Evolutionary conservation across 2,329 filamentous ascomycete genomes (phyloP).

Genomic region (Fusarium denticulatum): DNA sequence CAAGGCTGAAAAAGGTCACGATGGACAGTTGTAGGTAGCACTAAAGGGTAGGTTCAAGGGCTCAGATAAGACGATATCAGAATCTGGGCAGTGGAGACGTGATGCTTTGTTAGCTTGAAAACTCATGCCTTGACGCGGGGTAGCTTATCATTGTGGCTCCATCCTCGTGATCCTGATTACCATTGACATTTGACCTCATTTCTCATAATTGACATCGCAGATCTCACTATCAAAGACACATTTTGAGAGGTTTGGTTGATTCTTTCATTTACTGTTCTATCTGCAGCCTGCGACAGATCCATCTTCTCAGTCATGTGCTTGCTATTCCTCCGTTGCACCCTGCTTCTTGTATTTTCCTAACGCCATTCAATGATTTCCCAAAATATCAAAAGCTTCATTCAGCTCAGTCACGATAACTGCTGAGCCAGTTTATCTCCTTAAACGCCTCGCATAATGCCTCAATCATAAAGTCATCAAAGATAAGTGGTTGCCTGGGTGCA

Average conservation of each 20-base stretch:
- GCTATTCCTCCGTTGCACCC: constrained; percentile 17
- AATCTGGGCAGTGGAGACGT: neutral
- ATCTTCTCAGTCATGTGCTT: constrained; percentile 20
- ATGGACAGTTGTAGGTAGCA: constrained; percentile 2
- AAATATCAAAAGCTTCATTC: constrained; percentile 12
- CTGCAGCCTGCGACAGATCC: constrained; percentile 22
- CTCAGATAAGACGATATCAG: constrained; percentile 21
- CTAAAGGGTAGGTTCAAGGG: constrained; percentile 17
- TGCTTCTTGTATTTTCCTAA: constrained; percentile 29
- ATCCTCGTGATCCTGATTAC: constrained; percentile 34
- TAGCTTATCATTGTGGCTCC: constrained; percentile 34
- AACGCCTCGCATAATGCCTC: constrained; percentile 44
- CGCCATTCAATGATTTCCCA: constrained; percentile 36
- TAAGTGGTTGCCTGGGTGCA: constrained; percentile 20
- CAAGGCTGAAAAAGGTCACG: constrained; percentile 39
- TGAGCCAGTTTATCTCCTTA: constrained; percentile 28
- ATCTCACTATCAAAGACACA: neutral
- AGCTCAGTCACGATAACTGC: constrained; percentile 14
- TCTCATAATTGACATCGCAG: neutral
- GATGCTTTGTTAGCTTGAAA: constrained; percentile 28
- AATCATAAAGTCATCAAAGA: constrained; percentile 45
- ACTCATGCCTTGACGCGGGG: constrained; percentile 36
- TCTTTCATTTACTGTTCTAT: constrained; percentile 23
- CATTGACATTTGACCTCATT: constrained; percentile 32
- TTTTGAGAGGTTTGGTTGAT: constrained; percentile 2